Conservation (phyloP, 352 stramenopile genomes). For the Pythium periplocum region DNA sequence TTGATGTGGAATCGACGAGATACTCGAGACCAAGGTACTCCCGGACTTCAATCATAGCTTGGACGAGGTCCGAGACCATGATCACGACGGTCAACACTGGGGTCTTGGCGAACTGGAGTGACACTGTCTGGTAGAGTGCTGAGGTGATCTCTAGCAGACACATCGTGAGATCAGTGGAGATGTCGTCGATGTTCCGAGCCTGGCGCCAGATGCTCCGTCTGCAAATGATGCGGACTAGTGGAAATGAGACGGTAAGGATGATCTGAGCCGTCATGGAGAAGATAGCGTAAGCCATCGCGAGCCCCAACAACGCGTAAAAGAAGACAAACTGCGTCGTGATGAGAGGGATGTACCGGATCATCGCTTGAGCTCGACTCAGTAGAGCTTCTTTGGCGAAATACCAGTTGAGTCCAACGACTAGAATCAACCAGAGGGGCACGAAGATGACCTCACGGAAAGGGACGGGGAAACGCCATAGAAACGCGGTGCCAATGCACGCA, state of each 20-base stretch:
- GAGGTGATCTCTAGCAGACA: constrained; percentile 15
- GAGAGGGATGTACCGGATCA: constrained; percentile 10
- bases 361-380: neutral
- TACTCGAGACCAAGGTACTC: constrained; percentile 4
- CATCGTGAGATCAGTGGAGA: constrained; percentile 17
- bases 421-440: neutral
- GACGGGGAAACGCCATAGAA: constrained; percentile 10
- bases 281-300: constrained; percentile 9
- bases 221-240: constrained; percentile 8
- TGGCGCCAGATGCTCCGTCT: constrained; percentile 14
- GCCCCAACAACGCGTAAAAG: constrained; percentile 11
- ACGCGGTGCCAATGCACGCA: constrained; percentile 8
- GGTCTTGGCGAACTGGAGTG: constrained; percentile 7
- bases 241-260: constrained; percentile 7
- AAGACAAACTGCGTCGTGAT: constrained; percentile 5
- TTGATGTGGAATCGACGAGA: constrained; percentile 8
- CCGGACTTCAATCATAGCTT: constrained; percentile 3
- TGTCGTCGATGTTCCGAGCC: constrained; percentile 6
- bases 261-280: neutral
- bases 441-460: constrained; percentile 17
- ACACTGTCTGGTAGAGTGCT: constrained; percentile 18
- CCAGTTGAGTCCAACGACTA: neutral
- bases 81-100: neutral
- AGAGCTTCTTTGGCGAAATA: constrained; percentile 1
- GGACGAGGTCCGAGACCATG: neutral